phyloP scores from a whole-genome alignment of 2,329 filamentous ascomycete genomes.

The Zasmidium cellare region DNA sequence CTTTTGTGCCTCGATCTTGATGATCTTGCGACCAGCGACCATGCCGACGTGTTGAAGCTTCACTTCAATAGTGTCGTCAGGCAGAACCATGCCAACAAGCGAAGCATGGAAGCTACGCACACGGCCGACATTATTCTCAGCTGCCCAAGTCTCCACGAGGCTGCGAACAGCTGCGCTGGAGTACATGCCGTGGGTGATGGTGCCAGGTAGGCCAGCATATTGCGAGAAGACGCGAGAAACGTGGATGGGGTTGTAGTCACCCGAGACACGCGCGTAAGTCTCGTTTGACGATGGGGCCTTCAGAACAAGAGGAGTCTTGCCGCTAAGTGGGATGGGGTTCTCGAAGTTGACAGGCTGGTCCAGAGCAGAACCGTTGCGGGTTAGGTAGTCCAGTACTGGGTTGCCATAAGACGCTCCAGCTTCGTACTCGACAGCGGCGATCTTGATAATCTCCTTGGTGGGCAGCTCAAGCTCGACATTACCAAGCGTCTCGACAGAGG shows the following conservation, averaged over 20 bases:
- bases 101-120: conserved; percentile 97
- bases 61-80: conserved; percentile 92
- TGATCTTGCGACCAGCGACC: conserved; percentile 97
- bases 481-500: conserved; percentile 85
- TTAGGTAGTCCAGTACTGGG: conserved; percentile 92
- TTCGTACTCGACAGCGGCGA: conserved; percentile 95
- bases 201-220: conserved; percentile 93
- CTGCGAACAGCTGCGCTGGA: conserved; percentile 94
- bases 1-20: conserved; percentile 96
- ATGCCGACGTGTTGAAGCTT: conserved; percentile 96
- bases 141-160: conserved; percentile 96
- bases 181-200: conserved; percentile 99
- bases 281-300: conserved; percentile 95
- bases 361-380: conserved; percentile 85
- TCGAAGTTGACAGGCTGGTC: conserved; percentile 97
- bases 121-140: conserved; percentile 96
- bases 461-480: conserved; percentile 92
- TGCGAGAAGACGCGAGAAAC: conserved; percentile 94
- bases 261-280: conserved; percentile 95
- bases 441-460: conserved; percentile 95
- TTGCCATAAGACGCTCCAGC: conserved; percentile 90
- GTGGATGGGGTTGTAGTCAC: conserved; percentile 98
- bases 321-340: conserved; percentile 92
- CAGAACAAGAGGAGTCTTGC: conserved; percentile 83
- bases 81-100: conserved; percentile 97